phyloP scores from a whole-genome alignment of 2,329 filamentous ascomycete species.

The Beauveria caledonica region DNA sequence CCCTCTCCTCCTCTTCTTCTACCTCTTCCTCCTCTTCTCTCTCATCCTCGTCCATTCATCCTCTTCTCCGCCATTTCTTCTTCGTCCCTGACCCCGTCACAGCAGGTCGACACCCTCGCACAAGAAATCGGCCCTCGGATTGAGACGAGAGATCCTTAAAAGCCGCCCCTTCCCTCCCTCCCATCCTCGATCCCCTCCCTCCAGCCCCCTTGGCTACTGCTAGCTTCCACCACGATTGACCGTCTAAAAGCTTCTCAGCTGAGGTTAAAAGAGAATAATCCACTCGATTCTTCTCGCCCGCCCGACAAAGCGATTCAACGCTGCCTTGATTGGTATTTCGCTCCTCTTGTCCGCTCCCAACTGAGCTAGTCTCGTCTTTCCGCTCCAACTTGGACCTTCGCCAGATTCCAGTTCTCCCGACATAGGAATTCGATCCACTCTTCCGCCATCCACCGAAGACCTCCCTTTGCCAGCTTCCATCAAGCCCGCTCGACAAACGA shows the following conservation, averaged over 20 bases:
- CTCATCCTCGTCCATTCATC: slow-evolving; percentile 44
- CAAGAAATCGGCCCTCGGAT: slow-evolving; percentile 21
- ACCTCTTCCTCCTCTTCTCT: slow-evolving; percentile 22
- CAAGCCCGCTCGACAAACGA: slow-evolving; percentile 1
- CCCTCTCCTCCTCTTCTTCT: slow-evolving; percentile 40
- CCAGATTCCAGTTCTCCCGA: slow-evolving; percentile 10
- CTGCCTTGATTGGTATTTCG: slow-evolving; percentile 34
- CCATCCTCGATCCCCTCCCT: slow-evolving; percentile 1
- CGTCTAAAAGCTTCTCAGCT: neutral
- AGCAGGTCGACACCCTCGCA: slow-evolving; percentile 24
- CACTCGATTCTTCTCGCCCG: slow-evolving; percentile 10
- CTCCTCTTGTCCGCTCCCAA: slow-evolving; percentile 14
- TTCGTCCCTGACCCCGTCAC: slow-evolving; percentile 35
- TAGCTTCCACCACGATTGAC: neutral
- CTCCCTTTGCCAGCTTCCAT: slow-evolving; percentile 12
- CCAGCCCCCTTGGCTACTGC: neutral
- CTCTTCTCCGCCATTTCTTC: slow-evolving; percentile 34
- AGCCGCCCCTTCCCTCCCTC: slow-evolving; percentile 9
- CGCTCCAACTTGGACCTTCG: neutral
- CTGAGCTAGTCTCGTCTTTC: slow-evolving; percentile 4
- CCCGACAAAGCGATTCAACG: slow-evolving; percentile 25
- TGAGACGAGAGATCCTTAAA: slow-evolving; percentile 8
- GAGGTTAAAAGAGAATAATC: neutral
- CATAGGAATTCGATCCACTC: slow-evolving; percentile 14
- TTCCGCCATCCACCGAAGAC: slow-evolving; percentile 9